These are phyloP conservation scores for Trichoderma sp. DNA, from an alignment of 2,329 filamentous ascomycete genomes.

Conservation along the genomic window DNA sequence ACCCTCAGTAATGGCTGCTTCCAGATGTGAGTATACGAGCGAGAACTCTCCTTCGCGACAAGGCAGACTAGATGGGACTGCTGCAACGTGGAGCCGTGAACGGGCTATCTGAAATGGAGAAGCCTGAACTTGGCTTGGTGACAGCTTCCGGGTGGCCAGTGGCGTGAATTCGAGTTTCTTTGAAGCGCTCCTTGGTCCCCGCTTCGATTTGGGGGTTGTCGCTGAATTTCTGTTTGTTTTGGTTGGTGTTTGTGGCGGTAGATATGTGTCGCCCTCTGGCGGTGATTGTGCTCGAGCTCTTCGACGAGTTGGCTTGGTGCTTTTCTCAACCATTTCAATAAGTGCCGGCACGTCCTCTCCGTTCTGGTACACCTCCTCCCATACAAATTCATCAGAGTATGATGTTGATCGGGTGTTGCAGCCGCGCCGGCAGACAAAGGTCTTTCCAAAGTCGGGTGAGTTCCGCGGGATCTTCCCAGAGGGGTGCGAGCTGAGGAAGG, in stretches of 20 bases:
- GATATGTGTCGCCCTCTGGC: conserved; percentile 33
- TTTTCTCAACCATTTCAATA: conserved; percentile 63
- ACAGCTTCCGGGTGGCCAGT: conserved; percentile 80
- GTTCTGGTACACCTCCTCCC: conserved; percentile 81
- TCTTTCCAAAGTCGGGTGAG: conserved; percentile 74
- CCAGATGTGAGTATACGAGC: conserved; percentile 87
- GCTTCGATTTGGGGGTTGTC: conserved; percentile 32
- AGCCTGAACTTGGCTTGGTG: conserved; percentile 67
- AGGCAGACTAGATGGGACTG: conserved; percentile 82
- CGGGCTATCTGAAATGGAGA: conserved; percentile 92
- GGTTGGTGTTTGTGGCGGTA: conserved; percentile 38
- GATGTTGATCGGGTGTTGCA: conserved; percentile 85
- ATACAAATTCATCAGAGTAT: conserved; percentile 88
- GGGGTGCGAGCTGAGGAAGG: conserved; percentile 68
- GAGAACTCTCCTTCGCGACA: conserved; percentile 91
- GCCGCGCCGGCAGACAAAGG: conserved; percentile 84
- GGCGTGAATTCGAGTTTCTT: conserved; percentile 94
- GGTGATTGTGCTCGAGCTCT: conserved; percentile 33
- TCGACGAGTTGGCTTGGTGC: conserved; percentile 64
- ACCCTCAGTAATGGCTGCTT: conserved; percentile 89
- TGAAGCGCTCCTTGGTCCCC: conserved; percentile 31
- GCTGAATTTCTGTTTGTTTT: conserved; percentile 32
- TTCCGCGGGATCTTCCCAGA: conserved; percentile 69
- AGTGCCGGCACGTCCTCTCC: conserved; percentile 61
- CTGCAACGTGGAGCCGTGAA: conserved; percentile 85